Evolutionary conservation across 2,329 filamentous ascomycete species (phyloP).

Genomic region (Ceratocystis variospora): DNA sequence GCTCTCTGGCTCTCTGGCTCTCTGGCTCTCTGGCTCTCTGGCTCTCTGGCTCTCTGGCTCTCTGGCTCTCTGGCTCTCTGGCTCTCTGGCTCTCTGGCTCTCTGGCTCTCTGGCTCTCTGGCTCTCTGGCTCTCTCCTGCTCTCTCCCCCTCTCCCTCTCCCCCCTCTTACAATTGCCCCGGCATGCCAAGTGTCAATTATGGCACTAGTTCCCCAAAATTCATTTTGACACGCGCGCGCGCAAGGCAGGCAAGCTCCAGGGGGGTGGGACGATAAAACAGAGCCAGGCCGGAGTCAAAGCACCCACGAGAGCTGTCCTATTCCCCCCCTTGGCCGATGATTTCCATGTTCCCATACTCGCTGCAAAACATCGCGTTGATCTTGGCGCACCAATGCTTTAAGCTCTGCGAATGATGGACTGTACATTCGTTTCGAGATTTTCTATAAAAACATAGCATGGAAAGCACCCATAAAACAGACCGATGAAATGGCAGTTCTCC

Average conservation of each 20-base stretch:
- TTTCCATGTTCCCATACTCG: not conserved
- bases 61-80: no score
- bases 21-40: no score
- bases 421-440: no score
- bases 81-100: not conserved
- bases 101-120: not conserved
- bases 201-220: not conserved
- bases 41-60: no score
- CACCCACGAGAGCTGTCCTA: not conserved
- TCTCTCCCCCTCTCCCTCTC: not conserved
- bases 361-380: not conserved
- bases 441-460: not conserved
- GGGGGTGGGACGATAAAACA: not conserved
- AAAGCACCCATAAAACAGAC: not conserved
- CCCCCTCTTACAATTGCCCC: not conserved
- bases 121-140: not conserved
- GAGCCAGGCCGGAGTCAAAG: no score
- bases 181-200: conserved; percentile 3
- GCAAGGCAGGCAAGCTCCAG: not conserved
- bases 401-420: no score
- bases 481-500: not conserved
- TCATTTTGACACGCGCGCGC: not conserved
- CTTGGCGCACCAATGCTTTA: not conserved
- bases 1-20: no score
- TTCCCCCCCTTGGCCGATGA: not conserved